Evolutionary conservation across 306 rosid genomes (phyloP), one percentile per base, ranked within the genome.

Genomic region (Albizia julibrissin): DNA sequence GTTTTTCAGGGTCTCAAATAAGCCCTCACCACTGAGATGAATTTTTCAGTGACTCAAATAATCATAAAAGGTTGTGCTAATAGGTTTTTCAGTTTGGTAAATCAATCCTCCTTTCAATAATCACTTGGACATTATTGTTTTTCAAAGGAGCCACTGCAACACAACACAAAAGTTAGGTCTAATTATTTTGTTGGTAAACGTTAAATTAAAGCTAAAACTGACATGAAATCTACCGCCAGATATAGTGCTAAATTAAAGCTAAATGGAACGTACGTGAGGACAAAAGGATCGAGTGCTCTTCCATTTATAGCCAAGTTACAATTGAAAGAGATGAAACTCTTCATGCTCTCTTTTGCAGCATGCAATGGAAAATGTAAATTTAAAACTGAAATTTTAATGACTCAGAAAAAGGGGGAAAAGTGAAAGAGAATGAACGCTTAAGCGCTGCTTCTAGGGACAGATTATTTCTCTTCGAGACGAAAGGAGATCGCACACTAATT

Each of bases 391-490:
- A 15, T 13, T 47, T 14, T 15, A 18, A 50, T 50, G 58, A 6
- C 22, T 50, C 19, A 6, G n/a, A 6, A 18, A 50, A 50, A 0
- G 3, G 7, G 0, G 0, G 1, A 18, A 16, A 4, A 15, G 1
- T 67, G 52, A 65, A 47, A n/a, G 49, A 4, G 18, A 46, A 46
- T 46, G 16, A 46, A 46, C 0, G 50, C 16, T 46, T 46, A 46
- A 13, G 50, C 50, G 13, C 2, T 46, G 18, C 0, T 46, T 46
- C 0, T 46, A 46, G 50, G 13, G 2, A 46, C 18, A 12, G 4
- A 12, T 46, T 46, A 46, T 46, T 46, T 11, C 18, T 13, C 16
- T 10, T 15, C 1, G n/a, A 49, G 56, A 16, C 56, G 16, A 49
- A 15, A 49, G 5, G 56, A 49, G 21, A 49, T 49, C 56, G 8